phyloP scores from a whole-genome alignment of 2,329 filamentous ascomycete genomes.

The Beauveria sp. region DNA sequence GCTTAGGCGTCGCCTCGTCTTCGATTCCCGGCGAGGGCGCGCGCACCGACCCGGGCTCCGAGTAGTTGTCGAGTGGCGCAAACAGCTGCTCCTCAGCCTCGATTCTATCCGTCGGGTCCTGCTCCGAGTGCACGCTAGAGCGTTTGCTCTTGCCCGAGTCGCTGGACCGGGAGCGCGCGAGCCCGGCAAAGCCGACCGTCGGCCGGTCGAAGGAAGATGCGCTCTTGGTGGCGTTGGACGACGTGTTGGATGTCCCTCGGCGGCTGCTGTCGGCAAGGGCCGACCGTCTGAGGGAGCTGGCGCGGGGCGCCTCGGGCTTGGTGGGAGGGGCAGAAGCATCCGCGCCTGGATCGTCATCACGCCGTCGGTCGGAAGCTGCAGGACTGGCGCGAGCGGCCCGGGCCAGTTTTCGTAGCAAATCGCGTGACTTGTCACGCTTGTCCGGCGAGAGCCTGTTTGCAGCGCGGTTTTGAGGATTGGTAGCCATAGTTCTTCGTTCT shows the following conservation, averaged over 20 bases:
- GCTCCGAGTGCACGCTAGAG: slow-evolving; percentile 42
- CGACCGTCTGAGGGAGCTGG: slow-evolving; percentile 7
- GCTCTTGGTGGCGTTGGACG: slow-evolving; percentile 7
- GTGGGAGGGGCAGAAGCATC: neutral
- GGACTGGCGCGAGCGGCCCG: slow-evolving; percentile 40
- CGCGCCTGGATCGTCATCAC: neutral
- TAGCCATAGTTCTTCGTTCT: neutral
- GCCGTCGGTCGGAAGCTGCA: slow-evolving; percentile 21
- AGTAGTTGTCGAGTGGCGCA: slow-evolving; percentile 46
- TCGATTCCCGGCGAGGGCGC: slow-evolving; percentile 36
- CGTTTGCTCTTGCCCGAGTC: slow-evolving; percentile 43
- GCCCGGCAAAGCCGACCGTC: slow-evolving; percentile 39
- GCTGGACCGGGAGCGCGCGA: slow-evolving; percentile 35
- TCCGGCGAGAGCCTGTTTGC: slow-evolving; percentile 16
- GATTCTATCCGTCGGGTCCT: slow-evolving; percentile 49
- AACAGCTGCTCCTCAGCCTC: slow-evolving; percentile 50
- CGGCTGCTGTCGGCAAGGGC: neutral
- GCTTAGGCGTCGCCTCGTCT: slow-evolving; percentile 37
- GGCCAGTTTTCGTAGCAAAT: slow-evolving; percentile 42
- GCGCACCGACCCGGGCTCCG: slow-evolving; percentile 46
- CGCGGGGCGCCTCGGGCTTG: slow-evolving; percentile 1
- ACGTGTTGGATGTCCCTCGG: slow-evolving; percentile 4
- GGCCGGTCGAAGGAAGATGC: slow-evolving; percentile 21
- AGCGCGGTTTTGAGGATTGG: slow-evolving; percentile 7
- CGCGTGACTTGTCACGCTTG: slow-evolving; percentile 34